Base-by-base conservation (phyloP, 192 early-diverging fungal genomes). In the Podila verticillata region DNA sequence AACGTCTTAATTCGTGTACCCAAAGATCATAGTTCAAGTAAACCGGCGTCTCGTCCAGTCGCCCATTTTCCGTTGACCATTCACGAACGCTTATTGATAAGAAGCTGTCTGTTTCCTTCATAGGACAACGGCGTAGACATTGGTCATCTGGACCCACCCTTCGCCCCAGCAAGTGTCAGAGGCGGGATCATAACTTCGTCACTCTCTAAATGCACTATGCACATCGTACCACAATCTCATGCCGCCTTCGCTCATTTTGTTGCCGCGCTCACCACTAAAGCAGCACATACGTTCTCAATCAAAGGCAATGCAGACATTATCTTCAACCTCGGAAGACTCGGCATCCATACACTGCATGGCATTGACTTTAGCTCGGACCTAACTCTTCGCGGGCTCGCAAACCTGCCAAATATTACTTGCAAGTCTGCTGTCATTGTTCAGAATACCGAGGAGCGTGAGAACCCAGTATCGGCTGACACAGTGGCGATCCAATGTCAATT, bases 231-330 rank as follows among this genome's bases (percentile, higher is more conserved):
- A 0, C 8, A 10, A 2, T 36, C 74, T 12, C 62, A 65, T 1
- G n/a, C 63, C 1, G 54, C 48, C 7, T 72, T 63, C 48, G 48
- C 57, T 2, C 64, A 58, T 26, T 79, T 79, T 29, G 10, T 79
- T 24, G 31, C 30, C 12, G 58, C 64, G 34, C 48, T 79, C 4
- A 44, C 64, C 17, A 79, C 75, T 0, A 49, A 79, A 13, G 19
- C 48, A 7, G 22, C 35, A 10, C 75, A 79, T 26, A 79, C 75
- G 0, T 79, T 79, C 31, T 28, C 65, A 0, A 39, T 80, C 70
- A 80, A 68, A 28, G 77, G 65, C 8, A 64, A 65, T 2, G 66
- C 77, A 6, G 77, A 80, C 47, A 80, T 80, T 19, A 36, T 64
- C 31, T 65, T 80, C 28, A 31, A 65, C 24, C 66, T 80, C 19